Evolutionary conservation across 345 rosid genomes (phyloP).

Genomic region (Ceriops tagal): DNA sequence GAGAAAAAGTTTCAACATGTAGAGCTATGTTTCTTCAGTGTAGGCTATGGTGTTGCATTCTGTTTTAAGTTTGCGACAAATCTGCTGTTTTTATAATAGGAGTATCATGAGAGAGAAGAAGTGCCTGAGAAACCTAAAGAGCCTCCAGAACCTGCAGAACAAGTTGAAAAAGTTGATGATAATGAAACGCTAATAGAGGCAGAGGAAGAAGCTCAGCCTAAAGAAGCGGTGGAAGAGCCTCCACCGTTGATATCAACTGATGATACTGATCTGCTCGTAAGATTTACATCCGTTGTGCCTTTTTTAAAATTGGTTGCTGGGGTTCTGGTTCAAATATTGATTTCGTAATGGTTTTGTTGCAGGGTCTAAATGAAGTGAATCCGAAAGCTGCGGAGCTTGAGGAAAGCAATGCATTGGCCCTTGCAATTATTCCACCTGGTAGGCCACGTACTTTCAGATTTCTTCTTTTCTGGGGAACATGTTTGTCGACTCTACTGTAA

Average conservation of each 20-base stretch:
- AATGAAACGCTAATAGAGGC: conserved; percentile 28
- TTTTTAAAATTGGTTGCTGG: not conserved
- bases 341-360: not conserved
- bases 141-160: conserved; percentile 37
- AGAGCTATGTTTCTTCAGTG: too few species aligned
- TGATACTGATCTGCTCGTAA: conserved; percentile 60
- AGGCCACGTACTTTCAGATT: conserved; percentile 3
- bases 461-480: not conserved
- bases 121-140: conserved; percentile 38
- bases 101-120: conserved; percentile 45
- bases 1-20: too few species aligned
- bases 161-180: conserved; percentile 40
- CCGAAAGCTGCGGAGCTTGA: conserved; percentile 71
- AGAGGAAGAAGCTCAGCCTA: conserved; percentile 41
- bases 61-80: conserved; percentile 1
- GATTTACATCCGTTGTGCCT: not conserved
- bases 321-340: not conserved
- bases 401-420: conserved; percentile 82
- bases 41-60: not conserved
- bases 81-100: conserved; percentile 34
- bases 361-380: conserved; percentile 80
- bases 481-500: too few species aligned
- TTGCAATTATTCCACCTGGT: conserved; percentile 81
- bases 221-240: conserved; percentile 42
- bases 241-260: conserved; percentile 51